Conservation (phyloP, 768 basidiomycete species). For the Rhizopogon sp. region DNA sequence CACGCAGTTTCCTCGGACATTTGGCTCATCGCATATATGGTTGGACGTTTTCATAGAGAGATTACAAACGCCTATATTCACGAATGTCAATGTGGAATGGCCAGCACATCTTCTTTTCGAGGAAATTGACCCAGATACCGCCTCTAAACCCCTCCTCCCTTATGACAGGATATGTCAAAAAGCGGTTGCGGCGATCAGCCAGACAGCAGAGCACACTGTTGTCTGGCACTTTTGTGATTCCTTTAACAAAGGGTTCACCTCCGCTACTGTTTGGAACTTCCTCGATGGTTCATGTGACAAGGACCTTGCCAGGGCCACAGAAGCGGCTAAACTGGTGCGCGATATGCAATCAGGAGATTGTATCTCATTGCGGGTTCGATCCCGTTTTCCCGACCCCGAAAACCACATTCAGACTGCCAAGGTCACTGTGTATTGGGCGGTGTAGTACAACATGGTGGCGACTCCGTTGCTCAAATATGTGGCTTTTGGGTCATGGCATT, state of each 20-base stretch:
- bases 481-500: too few relatives aligned
- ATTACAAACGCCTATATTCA: not conserved
- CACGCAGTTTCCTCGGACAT: not conserved
- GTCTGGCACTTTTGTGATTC: not conserved
- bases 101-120: not conserved
- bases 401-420: not conserved
- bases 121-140: not conserved
- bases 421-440: constrained; percentile 7
- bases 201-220: not conserved
- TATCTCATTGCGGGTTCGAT: not conserved
- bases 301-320: not conserved
- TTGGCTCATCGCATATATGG: not conserved
- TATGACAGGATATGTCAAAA: not conserved
- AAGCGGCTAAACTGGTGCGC: not conserved
- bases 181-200: not conserved
- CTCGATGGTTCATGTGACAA: not conserved
- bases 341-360: not conserved
- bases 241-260: not conserved
- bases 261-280: not conserved
- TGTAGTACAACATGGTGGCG: not conserved
- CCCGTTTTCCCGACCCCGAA: not conserved
- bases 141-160: not conserved
- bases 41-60: not conserved
- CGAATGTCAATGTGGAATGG: not conserved
- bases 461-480: not conserved